These are phyloP conservation scores for Hirschfeldia incana DNA, from an alignment of 345 rosid genomes.

Conservation along the genomic window DNA sequence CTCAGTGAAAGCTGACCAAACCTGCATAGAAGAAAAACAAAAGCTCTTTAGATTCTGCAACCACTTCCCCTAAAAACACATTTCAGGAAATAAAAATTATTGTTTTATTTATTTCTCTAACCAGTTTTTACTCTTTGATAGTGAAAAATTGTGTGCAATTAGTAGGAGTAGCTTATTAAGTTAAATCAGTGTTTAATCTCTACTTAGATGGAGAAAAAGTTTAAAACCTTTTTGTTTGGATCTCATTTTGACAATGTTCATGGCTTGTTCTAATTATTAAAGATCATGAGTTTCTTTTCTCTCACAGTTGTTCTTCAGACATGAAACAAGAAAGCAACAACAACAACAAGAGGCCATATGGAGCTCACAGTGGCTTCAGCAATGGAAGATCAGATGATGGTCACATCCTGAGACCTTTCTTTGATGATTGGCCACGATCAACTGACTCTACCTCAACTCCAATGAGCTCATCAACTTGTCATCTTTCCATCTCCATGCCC, in stretches of 20 bases:
- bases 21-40: conserved; percentile 22
- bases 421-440: conserved; percentile 88
- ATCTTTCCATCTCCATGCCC: conserved; percentile 69
- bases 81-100: not conserved
- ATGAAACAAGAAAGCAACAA: conserved; percentile 43
- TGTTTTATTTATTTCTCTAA: not conserved
- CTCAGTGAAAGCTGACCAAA: conserved; percentile 42
- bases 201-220: not conserved
- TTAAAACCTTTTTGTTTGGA: not conserved
- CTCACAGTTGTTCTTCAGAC: conserved; percentile 45
- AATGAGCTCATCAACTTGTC: conserved; percentile 46
- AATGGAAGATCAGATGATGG: conserved; percentile 57
- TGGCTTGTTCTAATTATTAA: conserved; percentile 5
- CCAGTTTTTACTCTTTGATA: not conserved
- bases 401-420: conserved; percentile 74
- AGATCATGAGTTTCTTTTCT: not conserved
- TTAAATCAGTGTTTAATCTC: not conserved
- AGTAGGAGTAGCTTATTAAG: not conserved
- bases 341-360: conserved; percentile 44
- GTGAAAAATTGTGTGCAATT: not conserved
- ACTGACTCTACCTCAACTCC: conserved; percentile 43
- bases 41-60: conserved; percentile 35
- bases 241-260: conserved; percentile 2
- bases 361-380: conserved; percentile 41
- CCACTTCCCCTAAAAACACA: conserved; percentile 48